Percentiles rank a stretch among this genome's conserved stretches.
These are phyloP conservation scores for Mycocentrospora acerina DNA, from an alignment of 2,329 filamentous ascomycete genomes.

Conservation along the genomic window DNA sequence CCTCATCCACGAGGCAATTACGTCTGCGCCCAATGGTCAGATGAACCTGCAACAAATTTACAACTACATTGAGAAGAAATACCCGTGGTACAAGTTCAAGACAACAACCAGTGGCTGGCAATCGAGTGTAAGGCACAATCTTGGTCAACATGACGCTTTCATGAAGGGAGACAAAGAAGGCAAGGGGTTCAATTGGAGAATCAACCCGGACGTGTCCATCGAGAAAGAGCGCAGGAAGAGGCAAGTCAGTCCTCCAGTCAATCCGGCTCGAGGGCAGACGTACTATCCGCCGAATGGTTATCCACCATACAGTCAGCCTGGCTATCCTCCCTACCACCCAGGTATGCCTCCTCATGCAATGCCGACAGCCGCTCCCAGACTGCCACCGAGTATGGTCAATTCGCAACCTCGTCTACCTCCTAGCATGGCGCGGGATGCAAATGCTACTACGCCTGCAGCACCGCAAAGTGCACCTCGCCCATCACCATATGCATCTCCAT, in stretches of 20 bases:
- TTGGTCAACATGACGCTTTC: slow-evolving; percentile 61
- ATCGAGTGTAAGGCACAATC: slow-evolving; percentile 66
- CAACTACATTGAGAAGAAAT: slow-evolving; percentile 62
- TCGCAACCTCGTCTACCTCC: slow-evolving; percentile 38
- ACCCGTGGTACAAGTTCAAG: slow-evolving; percentile 64
- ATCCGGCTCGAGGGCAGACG: slow-evolving; percentile 30
- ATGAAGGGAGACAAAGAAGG: slow-evolving; percentile 62
- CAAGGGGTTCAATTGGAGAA: slow-evolving; percentile 65
- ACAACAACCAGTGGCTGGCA: slow-evolving; percentile 65
- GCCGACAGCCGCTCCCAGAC: slow-evolving; percentile 31
- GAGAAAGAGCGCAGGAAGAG: slow-evolving; percentile 58
- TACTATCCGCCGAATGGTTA: slow-evolving; percentile 39
- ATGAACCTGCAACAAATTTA: slow-evolving; percentile 69
- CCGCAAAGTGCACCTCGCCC: slow-evolving; percentile 30
- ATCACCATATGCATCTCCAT: slow-evolving; percentile 40
- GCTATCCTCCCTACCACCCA: slow-evolving; percentile 28
- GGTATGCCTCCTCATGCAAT: slow-evolving; percentile 34
- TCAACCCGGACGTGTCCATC: slow-evolving; percentile 60
- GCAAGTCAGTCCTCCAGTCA: slow-evolving; percentile 50
- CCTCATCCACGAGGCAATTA: slow-evolving; percentile 64
- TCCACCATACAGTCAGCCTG: slow-evolving; percentile 28
- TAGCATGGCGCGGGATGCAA: slow-evolving; percentile 35
- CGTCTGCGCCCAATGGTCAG: slow-evolving; percentile 55
- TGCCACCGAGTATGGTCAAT: slow-evolving; percentile 28
- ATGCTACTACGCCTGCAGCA: slow-evolving; percentile 23